phyloP scores from a whole-genome alignment of 1,284 basidiomycete genomes.

The Vanrija sp. region DNA sequence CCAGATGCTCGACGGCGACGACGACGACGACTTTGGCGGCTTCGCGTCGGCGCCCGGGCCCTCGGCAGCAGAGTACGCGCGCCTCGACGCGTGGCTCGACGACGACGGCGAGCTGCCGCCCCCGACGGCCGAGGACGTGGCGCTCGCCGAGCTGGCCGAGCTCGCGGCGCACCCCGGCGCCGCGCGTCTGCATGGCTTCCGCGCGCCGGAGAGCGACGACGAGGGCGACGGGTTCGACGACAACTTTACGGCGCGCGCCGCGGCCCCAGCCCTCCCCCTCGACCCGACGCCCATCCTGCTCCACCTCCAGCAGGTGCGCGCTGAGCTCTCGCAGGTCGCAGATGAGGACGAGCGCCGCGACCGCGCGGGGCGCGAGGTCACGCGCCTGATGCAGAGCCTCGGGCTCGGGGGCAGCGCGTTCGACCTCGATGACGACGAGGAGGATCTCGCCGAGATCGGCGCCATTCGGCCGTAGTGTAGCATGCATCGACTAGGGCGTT shows the following conservation, averaged over 20 bases:
- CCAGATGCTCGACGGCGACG: not conserved
- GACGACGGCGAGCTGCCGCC: slow-evolving; percentile 15
- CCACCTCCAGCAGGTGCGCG: slow-evolving; percentile 39
- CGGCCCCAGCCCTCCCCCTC: slow-evolving; percentile 10
- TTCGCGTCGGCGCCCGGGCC: slow-evolving; percentile 11
- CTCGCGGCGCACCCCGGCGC: not conserved
- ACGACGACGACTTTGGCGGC: slow-evolving; percentile 16
- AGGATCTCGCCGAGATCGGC: too few relatives aligned
- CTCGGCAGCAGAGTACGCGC: slow-evolving; percentile 30
- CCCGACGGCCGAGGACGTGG: not conserved
- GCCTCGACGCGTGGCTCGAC: slow-evolving; percentile 41
- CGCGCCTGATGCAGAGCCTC: slow-evolving; percentile 29
- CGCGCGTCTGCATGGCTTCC: not conserved
- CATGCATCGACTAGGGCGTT: too few relatives aligned
- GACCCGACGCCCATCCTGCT: slow-evolving; percentile 42
- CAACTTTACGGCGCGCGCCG: slow-evolving; percentile 20
- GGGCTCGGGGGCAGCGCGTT: slow-evolving; percentile 25
- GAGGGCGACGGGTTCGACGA: slow-evolving; percentile 28
- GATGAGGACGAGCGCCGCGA: slow-evolving; percentile 40
- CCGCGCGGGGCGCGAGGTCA: slow-evolving; percentile 39
- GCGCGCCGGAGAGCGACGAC: not conserved
- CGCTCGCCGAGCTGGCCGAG: slow-evolving; percentile 4
- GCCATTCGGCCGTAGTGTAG: too few relatives aligned
- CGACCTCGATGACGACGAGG: slow-evolving; percentile 1
- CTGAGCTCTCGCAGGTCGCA: slow-evolving; percentile 31